Evolutionary conservation across 228 moss, liverwort and hornwort species (phyloP), one percentile per base, ranked within the genome.

Genomic region (Sphagnum magellanicum): DNA sequence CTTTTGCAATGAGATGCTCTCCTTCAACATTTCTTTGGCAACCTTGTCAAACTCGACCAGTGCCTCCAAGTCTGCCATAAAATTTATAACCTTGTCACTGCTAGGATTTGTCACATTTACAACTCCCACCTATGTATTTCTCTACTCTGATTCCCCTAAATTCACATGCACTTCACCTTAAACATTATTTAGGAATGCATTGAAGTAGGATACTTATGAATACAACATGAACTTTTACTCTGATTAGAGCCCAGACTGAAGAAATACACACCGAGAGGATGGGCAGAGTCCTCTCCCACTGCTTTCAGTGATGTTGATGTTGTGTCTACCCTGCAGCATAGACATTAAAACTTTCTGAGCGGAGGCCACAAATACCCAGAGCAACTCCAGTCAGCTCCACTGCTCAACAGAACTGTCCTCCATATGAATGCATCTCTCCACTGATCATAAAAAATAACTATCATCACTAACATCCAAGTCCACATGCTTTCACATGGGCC

Each of bases 41-140:
- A 86, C 90, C 17, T 73, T 59, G 50, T 84, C 79, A 49, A 91
- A 88, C 71, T 84, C 89, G 68, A 84, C 81, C 4, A 83, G 73
- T 6, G 94, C 83, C 72, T 87, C 79, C 0, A 80, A 71, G 51
- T 88, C 89, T 91, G 80, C 71, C 53, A 47, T n/a, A 32, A 17
- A 63, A 13, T 6, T 58, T 61, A 47, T 6, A 66, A 47, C 60
- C 60, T 10, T 4, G 15, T 6, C 11, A 50, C 13, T 52, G 47
- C 13, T n/a, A 48, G 66, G 48, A 7, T 46, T 66, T 32, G 8
- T n/a, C 59, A 1, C 70, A 13, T 17, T 52, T 71, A 68, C 66
- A 72, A 46, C 48, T 51, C 17, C 63, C 67, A 16, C 47, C 32
- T 32, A 46, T 4, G 46, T 53, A 55, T 15, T 10, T 48, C 5